Percentiles rank a stretch among this genome's conserved stretches.
Conservation (phyloP, 1,284 basidiomycete genomes). For the Malassezia furfur region DNA sequence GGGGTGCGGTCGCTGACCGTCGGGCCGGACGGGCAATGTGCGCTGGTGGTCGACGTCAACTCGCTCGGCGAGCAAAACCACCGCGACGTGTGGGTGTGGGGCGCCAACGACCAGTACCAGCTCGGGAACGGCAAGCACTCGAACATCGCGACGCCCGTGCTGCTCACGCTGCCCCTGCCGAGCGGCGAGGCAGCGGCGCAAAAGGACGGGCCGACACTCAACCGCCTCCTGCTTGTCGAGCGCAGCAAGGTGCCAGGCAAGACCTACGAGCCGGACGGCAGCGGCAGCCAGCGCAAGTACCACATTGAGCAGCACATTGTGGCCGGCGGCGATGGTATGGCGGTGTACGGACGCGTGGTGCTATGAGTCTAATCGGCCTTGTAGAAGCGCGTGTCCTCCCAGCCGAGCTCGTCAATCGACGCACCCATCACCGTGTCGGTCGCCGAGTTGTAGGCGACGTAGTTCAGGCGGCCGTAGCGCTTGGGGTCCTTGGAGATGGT, state of each 20-base stretch:
- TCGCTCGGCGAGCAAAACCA: slow-evolving; percentile 38
- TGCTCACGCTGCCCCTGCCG: slow-evolving; percentile 51
- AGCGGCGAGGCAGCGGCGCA: slow-evolving; percentile 1
- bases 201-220: neutral
- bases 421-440: slow-evolving; percentile 22
- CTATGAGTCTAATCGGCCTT: neutral
- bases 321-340: slow-evolving; percentile 11
- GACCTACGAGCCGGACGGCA: neutral
- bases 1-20: slow-evolving; percentile 62
- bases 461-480: slow-evolving; percentile 21
- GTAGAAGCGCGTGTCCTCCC: slow-evolving; percentile 15
- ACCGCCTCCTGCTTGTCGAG: slow-evolving; percentile 14
- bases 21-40: slow-evolving; percentile 58
- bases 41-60: slow-evolving; percentile 37
- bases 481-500: slow-evolving; percentile 25
- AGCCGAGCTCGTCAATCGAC: slow-evolving; percentile 31
- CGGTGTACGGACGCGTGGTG: slow-evolving; percentile 4
- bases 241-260: neutral
- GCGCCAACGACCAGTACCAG: slow-evolving; percentile 41
- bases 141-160: slow-evolving; percentile 62
- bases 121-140: slow-evolving; percentile 69
- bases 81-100: slow-evolving; percentile 55
- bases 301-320: slow-evolving; percentile 12
- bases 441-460: slow-evolving; percentile 18
- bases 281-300: neutral